phyloP scores from a whole-genome alignment of 805 yeast genomes.

The Kazachstania bromeliacearum region DNA sequence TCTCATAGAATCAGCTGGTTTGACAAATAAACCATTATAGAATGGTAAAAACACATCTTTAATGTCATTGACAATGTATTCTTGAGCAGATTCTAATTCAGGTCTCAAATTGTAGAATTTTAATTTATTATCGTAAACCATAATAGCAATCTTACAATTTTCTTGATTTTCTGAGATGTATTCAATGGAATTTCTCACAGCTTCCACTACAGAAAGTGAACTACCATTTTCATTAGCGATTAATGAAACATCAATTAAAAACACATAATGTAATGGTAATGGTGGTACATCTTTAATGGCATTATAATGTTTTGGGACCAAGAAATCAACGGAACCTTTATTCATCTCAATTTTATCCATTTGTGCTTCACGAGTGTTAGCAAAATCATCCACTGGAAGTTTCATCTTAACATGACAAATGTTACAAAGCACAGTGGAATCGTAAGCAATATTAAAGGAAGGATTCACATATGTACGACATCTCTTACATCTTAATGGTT shows the following conservation, averaged over 20 bases:
- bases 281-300: conserved; percentile 34
- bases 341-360: conserved; percentile 44
- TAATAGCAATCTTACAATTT: conserved; percentile 53
- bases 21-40: conserved; percentile 66
- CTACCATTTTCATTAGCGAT: conserved; percentile 50
- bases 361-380: conserved; percentile 49
- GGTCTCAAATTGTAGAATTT: conserved; percentile 66
- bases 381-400: conserved; percentile 56
- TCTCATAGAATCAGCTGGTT: conserved; percentile 55
- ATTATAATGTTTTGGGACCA: conserved; percentile 69
- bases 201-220: conserved; percentile 48
- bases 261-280: conserved; percentile 55
- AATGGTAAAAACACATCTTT: conserved; percentile 62
- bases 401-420: conserved; percentile 71
- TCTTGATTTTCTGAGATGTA: conserved; percentile 25
- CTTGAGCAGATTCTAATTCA: conserved; percentile 44
- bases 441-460: conserved; percentile 53
- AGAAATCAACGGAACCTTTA: conserved; percentile 75
- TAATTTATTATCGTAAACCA: conserved; percentile 63
- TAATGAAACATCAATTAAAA: conserved; percentile 63
- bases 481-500: conserved; percentile 76
- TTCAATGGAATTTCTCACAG: conserved; percentile 49
- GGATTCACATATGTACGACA: conserved; percentile 90
- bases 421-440: conserved; percentile 67
- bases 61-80: conserved; percentile 57